Percentiles rank a stretch among this genome's conserved stretches.
Evolutionary conservation across 495 filamentous ascomycete species (phyloP).

Genomic region (Aspergillus kassunensis): DNA sequence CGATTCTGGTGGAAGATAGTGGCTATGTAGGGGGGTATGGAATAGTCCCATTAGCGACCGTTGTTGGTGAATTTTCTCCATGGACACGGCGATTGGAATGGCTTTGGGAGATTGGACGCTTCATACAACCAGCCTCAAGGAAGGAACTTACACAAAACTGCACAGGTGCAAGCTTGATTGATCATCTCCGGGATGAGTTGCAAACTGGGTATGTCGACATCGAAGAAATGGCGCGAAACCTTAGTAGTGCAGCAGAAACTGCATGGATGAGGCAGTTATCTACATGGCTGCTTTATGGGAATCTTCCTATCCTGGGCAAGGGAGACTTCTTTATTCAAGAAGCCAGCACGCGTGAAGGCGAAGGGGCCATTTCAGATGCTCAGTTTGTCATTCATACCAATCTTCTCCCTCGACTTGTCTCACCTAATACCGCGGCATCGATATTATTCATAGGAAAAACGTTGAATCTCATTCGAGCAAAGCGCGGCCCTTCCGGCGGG

Average conservation of each 20-base stretch:
- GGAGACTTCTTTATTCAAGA: constrained; percentile 77
- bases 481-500: constrained; percentile 34
- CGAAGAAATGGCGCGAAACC: constrained; percentile 63
- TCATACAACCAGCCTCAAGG: constrained; percentile 49
- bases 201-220: constrained; percentile 89
- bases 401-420: constrained; percentile 75
- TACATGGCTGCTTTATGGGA: constrained; percentile 86
- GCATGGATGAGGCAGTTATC: constrained; percentile 89
- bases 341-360: constrained; percentile 32
- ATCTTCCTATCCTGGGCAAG: constrained; percentile 66
- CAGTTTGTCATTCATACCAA: constrained; percentile 52
- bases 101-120: constrained; percentile 68
- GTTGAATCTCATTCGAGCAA: constrained; percentile 69
- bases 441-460: constrained; percentile 90
- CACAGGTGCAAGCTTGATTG: constrained; percentile 67
- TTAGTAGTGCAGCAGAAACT: constrained; percentile 74
- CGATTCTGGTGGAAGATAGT: constrained; percentile 66
- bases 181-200: constrained; percentile 65
- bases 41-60: constrained; percentile 82
- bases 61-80: constrained; percentile 76
- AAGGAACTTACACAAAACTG: constrained; percentile 30
- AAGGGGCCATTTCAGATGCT: constrained; percentile 23
- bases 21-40: constrained; percentile 81
- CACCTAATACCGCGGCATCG: constrained; percentile 66
- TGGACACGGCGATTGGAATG: constrained; percentile 85